Conservation (phyloP, 768 basidiomycete genomes). For the Suillus tomentosus region DNA sequence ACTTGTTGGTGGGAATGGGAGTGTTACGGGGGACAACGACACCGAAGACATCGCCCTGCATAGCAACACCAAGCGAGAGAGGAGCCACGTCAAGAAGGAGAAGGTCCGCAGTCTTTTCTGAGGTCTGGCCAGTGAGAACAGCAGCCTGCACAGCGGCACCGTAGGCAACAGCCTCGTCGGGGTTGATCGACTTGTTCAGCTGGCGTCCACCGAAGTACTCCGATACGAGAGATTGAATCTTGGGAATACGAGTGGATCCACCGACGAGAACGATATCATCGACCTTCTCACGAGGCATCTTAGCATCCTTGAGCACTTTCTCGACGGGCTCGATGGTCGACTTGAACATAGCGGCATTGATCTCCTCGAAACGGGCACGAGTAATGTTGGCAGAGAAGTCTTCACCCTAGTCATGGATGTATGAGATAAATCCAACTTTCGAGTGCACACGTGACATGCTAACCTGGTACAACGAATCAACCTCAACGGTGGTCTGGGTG, state of each 20-base stretch:
- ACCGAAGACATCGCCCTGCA: slow-evolving; percentile 99
- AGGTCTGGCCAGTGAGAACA: slow-evolving; percentile 97
- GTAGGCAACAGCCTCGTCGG: slow-evolving; percentile 99
- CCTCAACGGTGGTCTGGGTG: slow-evolving; percentile 98
- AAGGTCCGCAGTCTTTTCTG: slow-evolving; percentile 98
- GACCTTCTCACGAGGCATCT: slow-evolving; percentile 96
- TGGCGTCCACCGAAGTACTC: slow-evolving; percentile 98
- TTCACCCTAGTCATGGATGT: slow-evolving; percentile 62
- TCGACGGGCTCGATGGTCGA: slow-evolving; percentile 98
- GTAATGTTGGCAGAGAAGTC: slow-evolving; percentile 99
- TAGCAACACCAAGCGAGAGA: slow-evolving; percentile 98
- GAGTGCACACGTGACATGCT: slow-evolving; percentile 19
- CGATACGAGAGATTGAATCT: slow-evolving; percentile 96
- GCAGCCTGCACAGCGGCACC: slow-evolving; percentile 99
- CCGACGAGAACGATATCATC: slow-evolving; percentile 99
- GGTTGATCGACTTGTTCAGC: slow-evolving; percentile 99
- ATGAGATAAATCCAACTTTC: slow-evolving; percentile 11
- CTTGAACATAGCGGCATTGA: slow-evolving; percentile 94
- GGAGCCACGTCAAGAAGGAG: slow-evolving; percentile 98
- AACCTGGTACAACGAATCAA: slow-evolving; percentile 96
- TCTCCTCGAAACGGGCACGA: slow-evolving; percentile 99
- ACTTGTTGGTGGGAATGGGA: slow-evolving; percentile 99
- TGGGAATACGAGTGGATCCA: slow-evolving; percentile 99
- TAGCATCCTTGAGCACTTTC: slow-evolving; percentile 98
- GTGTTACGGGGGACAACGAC: slow-evolving; percentile 99